Conservation (phyloP, 129 eudicot species). For the Flaveria linearis region DNA sequence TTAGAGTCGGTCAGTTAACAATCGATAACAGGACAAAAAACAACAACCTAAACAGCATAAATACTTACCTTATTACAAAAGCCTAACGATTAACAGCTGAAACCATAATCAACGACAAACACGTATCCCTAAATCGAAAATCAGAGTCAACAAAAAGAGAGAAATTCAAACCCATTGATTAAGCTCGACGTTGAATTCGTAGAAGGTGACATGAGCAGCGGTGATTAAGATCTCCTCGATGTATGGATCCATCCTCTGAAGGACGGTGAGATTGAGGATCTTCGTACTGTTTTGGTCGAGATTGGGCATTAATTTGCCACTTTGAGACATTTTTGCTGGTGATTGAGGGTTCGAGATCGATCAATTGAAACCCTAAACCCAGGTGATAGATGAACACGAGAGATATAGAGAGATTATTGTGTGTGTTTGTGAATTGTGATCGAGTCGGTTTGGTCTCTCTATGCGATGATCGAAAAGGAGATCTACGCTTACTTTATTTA, state of each 20-base stretch:
- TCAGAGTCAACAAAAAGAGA: neutral
- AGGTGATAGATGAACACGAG: neutral
- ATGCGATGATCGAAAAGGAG: neutral
- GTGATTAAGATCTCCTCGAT: slow-evolving; percentile 78
- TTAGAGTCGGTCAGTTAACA: neutral
- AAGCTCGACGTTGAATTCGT: slow-evolving; percentile 67
- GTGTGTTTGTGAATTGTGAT: neutral
- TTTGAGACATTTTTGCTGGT: slow-evolving; percentile 49
- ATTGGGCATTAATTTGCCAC: slow-evolving; percentile 72
- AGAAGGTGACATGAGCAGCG: slow-evolving; percentile 81
- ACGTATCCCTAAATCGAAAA: neutral
- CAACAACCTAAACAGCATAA: neutral
- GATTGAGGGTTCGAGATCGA: slow-evolving; percentile 18
- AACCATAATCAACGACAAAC: too few relatives aligned
- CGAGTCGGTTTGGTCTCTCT: neutral
- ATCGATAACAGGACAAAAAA: neutral
- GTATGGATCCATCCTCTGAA: slow-evolving; percentile 77
- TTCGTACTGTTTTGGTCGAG: slow-evolving; percentile 72
- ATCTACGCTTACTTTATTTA: neutral
- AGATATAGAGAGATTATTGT: neutral
- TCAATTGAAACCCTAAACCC: slow-evolving; percentile 36
- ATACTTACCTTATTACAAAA: neutral
- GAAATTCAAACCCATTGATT: slow-evolving; percentile 51
- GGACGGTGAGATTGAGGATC: slow-evolving; percentile 65
- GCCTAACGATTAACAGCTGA: neutral